Evolutionary conservation across 73 alveolate genomes (phyloP).

Genomic region (Stentor coeruleus): DNA sequence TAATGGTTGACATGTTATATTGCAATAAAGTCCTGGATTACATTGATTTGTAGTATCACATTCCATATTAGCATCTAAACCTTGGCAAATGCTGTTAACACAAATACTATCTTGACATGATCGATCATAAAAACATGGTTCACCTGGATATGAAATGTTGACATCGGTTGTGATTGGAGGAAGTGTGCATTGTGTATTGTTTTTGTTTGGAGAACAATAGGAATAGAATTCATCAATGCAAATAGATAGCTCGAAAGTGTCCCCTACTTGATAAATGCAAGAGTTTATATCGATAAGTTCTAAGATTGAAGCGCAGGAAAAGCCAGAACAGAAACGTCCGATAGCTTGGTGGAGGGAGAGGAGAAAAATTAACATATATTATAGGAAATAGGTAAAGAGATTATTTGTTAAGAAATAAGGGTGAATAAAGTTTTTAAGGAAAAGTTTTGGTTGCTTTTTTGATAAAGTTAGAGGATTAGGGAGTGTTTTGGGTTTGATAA

Average conservation of each 20-base stretch:
- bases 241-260: background rate
- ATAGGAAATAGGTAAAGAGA: no score
- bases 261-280: background rate
- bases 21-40: background rate
- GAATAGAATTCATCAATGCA: background rate
- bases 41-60: background rate
- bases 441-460: no score
- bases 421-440: no score
- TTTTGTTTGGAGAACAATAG: background rate
- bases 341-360: background rate
- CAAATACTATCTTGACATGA: background rate
- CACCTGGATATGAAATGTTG: background rate
- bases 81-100: background rate
- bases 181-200: background rate
- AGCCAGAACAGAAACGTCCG: background rate
- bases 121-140: background rate
- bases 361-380: background rate
- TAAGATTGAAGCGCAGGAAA: background rate
- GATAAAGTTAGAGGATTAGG: no score
- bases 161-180: background rate
- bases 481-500: no score
- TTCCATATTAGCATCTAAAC: background rate
- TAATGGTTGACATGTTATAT: background rate
- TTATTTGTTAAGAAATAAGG: no score
- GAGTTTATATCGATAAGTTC: no score